Evolutionary conservation across 192 early-diverging fungal species (phyloP).

Genomic region (Dispira parvispora): DNA sequence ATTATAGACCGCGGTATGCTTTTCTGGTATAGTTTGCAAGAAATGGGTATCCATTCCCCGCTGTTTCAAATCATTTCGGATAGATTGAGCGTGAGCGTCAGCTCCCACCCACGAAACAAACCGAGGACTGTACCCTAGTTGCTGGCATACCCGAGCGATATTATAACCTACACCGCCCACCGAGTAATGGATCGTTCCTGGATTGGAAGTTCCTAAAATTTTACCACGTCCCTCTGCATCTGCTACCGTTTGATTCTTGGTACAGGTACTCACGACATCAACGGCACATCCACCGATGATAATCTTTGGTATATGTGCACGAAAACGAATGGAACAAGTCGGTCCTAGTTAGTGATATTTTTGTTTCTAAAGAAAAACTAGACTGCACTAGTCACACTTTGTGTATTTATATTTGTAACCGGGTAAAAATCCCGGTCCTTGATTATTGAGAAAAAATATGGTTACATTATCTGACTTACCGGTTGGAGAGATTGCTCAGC

Average conservation of each 20-base stretch:
- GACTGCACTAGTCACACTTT: no score
- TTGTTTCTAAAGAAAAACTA: no score
- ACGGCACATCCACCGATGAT: slow-evolving; percentile 77
- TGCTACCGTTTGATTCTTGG: neutral
- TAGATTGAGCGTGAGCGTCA: slow-evolving; percentile 42
- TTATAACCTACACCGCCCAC: slow-evolving; percentile 90
- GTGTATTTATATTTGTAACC: no score
- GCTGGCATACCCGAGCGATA: slow-evolving; percentile 61
- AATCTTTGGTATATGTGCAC: slow-evolving; percentile 21
- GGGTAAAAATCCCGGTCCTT: no score
- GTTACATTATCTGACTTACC: no score
- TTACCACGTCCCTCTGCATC: no score
- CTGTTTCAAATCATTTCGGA: slow-evolving; percentile 32
- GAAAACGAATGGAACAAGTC: no score
- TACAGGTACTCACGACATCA: slow-evolving; percentile 56
- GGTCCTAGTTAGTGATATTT: no score
- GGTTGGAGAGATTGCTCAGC: no score
- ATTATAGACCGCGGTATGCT: slow-evolving; percentile 63
- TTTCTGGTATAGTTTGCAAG: slow-evolving; percentile 9
- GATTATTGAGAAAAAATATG: no score
- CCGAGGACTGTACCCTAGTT: slow-evolving; percentile 38
- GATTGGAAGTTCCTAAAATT: slow-evolving; percentile 37
- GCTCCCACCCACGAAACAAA: slow-evolving; percentile 55
- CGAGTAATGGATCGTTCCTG: slow-evolving; percentile 44
- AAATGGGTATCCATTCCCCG: slow-evolving; percentile 36